A percentile compares a stretch with the other conserved stretches of the same genome.
Evolutionary conservation across 108 stramenopile species (phyloP).

Genomic region (Skeletonema menzelii): DNA sequence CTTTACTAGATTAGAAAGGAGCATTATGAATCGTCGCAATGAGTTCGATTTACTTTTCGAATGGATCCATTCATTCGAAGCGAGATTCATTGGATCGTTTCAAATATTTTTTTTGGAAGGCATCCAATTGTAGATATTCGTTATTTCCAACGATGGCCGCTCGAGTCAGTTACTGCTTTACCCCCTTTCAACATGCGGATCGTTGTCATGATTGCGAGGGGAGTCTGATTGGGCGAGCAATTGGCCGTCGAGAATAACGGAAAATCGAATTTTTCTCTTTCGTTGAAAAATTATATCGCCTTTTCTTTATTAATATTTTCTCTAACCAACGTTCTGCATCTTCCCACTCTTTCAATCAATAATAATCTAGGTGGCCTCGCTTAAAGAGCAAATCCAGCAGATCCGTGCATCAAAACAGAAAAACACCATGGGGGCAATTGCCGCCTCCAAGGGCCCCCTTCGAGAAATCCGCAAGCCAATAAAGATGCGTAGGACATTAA

Average conservation of each 20-base stretch:
- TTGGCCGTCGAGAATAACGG: not conserved
- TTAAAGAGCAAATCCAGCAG: conserved; percentile 53
- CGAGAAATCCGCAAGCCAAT: conserved; percentile 65
- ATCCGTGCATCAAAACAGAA: conserved; percentile 46
- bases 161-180: not conserved
- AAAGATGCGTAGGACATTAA: conserved; percentile 77
- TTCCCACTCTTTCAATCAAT: not conserved
- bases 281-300: not conserved
- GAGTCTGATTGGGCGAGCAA: not conserved
- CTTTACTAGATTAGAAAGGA: not conserved
- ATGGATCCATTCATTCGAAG: not conserved
- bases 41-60: not conserved
- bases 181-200: not conserved
- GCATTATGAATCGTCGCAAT: not conserved
- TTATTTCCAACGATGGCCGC: not conserved
- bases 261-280: not conserved
- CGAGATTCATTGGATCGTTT: not conserved
- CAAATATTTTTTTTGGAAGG: not conserved
- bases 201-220: not conserved
- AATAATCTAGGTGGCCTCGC: conserved; percentile 48
- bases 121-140: not conserved
- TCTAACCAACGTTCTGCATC: not conserved
- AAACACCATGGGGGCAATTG: conserved; percentile 36
- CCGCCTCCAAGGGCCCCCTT: conserved; percentile 33
- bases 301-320: not conserved